Evolutionary conservation across 208 protist genomes (phyloP).

Genomic region (Acanthamoeba castellanii): DNA sequence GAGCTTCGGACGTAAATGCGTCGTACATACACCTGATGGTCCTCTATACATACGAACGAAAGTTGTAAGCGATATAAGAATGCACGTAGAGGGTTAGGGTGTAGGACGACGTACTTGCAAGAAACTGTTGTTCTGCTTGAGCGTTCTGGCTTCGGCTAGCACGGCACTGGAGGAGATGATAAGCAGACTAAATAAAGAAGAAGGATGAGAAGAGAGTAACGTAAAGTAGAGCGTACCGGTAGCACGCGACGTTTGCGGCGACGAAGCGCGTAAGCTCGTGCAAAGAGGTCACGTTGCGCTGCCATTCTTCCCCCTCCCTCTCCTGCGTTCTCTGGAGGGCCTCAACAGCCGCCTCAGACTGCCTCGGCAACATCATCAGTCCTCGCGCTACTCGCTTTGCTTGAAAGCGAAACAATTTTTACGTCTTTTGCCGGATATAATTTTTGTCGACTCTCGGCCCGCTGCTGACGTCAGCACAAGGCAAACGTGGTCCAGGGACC

Average conservation of each 20-base stretch:
- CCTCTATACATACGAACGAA: background rate
- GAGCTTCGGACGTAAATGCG: background rate
- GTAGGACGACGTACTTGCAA: background rate
- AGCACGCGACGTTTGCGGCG: background rate
- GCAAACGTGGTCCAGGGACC: no score
- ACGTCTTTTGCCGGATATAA: no score
- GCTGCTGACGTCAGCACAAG: no score
- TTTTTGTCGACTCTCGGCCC: no score
- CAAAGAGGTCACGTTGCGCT: background rate
- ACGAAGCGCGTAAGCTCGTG: background rate
- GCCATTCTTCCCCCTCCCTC: background rate
- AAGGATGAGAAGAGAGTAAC: background rate
- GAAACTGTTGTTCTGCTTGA: background rate
- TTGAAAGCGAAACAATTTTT: no score
- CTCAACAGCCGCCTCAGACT: background rate
- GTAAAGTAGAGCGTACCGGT: background rate
- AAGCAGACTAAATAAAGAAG: background rate
- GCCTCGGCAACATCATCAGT: background rate
- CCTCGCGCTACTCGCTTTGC: no score
- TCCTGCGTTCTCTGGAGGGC: background rate
- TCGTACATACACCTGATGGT: conserved; percentile 40
- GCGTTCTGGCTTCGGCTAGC: conserved; percentile 1
- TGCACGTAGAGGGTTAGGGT: background rate
- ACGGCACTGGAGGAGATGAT: background rate
- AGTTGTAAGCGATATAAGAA: no score